Percentiles rank a stretch among this genome's conserved stretches.
phyloP scores from a whole-genome alignment of 805 yeast genomes.

The Cyberlindnera samutprakarnensis region DNA sequence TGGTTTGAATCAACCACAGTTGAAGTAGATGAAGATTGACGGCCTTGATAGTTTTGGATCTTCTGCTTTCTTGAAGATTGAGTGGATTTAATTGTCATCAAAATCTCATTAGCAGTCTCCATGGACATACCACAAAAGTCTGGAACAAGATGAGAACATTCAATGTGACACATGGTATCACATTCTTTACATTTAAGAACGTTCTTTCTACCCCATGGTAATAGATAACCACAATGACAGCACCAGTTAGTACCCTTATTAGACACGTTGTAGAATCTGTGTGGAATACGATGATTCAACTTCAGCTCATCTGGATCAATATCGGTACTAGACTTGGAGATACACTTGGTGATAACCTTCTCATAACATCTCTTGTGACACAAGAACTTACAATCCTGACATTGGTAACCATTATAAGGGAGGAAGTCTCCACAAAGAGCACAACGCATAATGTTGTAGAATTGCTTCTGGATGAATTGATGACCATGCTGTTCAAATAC shows the following conservation, averaged over 20 bases:
- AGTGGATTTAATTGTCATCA: constrained; percentile 76
- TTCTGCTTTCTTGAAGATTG: constrained; percentile 30
- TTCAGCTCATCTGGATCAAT: constrained; percentile 67
- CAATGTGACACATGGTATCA: constrained; percentile 90
- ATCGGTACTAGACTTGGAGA: constrained; percentile 67
- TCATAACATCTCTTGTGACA: constrained; percentile 79
- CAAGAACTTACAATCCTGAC: constrained; percentile 75
- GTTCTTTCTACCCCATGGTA: constrained; percentile 92
- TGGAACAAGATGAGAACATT: constrained; percentile 91
- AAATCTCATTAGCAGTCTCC: constrained; percentile 89
- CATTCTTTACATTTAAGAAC: constrained; percentile 91
- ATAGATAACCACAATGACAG: constrained; percentile 95
- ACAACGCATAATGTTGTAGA: constrained; percentile 94
- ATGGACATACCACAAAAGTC: constrained; percentile 98
- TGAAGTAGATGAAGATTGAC: constrained; percentile 11
- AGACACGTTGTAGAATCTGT: constrained; percentile 85
- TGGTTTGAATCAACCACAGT: constrained; percentile 6
- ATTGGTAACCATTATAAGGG: constrained; percentile 78
- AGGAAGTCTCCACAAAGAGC: constrained; percentile 95
- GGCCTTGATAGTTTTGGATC: constrained; percentile 11
- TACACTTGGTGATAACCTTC: constrained; percentile 77
- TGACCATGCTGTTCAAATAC: constrained; percentile 96
- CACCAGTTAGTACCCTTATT: constrained; percentile 99
- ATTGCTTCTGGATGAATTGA: constrained; percentile 91
- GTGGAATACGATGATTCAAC: constrained; percentile 94